These are phyloP conservation scores for Trichomonas vaginalis DNA, from an alignment of 208 protist genomes.

Conservation along the genomic window DNA sequence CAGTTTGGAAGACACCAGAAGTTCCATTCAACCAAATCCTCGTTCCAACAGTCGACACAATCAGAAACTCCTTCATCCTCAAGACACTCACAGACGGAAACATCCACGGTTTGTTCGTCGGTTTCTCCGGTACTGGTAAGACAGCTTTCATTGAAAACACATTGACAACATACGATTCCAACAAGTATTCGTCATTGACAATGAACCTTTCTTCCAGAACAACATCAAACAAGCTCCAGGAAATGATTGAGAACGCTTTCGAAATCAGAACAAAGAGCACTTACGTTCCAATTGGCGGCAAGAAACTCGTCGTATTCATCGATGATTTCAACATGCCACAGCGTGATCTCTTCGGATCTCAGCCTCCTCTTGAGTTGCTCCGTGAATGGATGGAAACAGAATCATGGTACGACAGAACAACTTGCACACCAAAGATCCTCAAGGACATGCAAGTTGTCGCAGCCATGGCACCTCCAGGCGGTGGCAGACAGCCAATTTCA, in stretches of 20 bases:
- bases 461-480: slow-evolving; percentile 72
- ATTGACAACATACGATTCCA: slow-evolving; percentile 39
- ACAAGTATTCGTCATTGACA: slow-evolving; percentile 60
- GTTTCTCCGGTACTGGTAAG: slow-evolving; percentile 83
- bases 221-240: slow-evolving; percentile 66
- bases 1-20: slow-evolving; percentile 54
- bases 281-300: slow-evolving; percentile 66
- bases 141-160: slow-evolving; percentile 66
- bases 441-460: slow-evolving; percentile 82
- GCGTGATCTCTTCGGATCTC: slow-evolving; percentile 82
- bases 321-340: slow-evolving; percentile 95
- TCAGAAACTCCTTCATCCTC: slow-evolving; percentile 76
- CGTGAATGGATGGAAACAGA: slow-evolving; percentile 84
- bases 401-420: slow-evolving; percentile 83
- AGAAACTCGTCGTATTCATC: slow-evolving; percentile 76
- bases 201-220: slow-evolving; percentile 86
- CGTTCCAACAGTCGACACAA: slow-evolving; percentile 87
- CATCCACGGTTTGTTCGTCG: slow-evolving; percentile 70
- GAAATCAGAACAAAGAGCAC: slow-evolving; percentile 83
- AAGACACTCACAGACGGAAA: slow-evolving; percentile 58
- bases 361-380: slow-evolving; percentile 84
- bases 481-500: slow-evolving; percentile 71
- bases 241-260: slow-evolving; percentile 78
- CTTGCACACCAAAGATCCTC: slow-evolving; percentile 66
- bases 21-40: slow-evolving; percentile 76